A percentile compares a stretch with the other conserved stretches of the same genome.
Conservation (phyloP, 1,139 yeast species). For the Yamadazyma membranifaciens region DNA sequence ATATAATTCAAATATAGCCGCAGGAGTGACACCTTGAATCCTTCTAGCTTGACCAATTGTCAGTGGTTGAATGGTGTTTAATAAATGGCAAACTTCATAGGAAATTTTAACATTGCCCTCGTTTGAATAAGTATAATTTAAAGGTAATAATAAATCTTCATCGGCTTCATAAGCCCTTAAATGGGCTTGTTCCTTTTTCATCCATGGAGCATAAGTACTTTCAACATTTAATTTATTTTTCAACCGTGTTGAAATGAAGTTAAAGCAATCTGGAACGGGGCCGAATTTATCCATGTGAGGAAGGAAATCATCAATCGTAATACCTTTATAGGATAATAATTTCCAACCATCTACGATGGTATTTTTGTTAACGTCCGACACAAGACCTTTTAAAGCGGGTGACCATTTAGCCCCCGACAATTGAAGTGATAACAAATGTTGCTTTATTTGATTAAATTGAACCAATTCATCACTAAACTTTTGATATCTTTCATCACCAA, state of each 20-base stretch:
- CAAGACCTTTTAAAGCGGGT: conserved; percentile 47
- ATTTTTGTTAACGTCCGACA: conserved; percentile 33
- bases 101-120: conserved; percentile 54
- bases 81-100: conserved; percentile 66
- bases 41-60: conserved; percentile 95
- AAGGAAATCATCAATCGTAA: conserved; percentile 27
- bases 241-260: conserved; percentile 50
- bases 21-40: conserved; percentile 92
- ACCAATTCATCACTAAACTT: conserved; percentile 45
- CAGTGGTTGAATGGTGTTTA: conserved; percentile 77
- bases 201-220: conserved; percentile 80
- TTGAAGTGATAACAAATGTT: conserved; percentile 43
- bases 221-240: conserved; percentile 68
- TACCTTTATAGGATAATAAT: conserved; percentile 39
- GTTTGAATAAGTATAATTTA: conserved; percentile 56
- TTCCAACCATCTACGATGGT: conserved; percentile 46
- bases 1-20: conserved; percentile 69
- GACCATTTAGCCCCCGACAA: conserved; percentile 66
- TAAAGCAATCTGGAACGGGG: conserved; percentile 20
- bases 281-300: conserved; percentile 30
- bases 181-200: conserved; percentile 67
- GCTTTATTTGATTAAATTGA: conserved; percentile 44
- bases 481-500: conserved; percentile 58
- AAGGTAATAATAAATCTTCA: conserved; percentile 69
- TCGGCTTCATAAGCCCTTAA: conserved; percentile 80